Evolutionary conservation across 2,329 filamentous ascomycete genomes (phyloP), one percentile per base, ranked within the genome.

Genomic region (Colletotrichum sp.): DNA sequence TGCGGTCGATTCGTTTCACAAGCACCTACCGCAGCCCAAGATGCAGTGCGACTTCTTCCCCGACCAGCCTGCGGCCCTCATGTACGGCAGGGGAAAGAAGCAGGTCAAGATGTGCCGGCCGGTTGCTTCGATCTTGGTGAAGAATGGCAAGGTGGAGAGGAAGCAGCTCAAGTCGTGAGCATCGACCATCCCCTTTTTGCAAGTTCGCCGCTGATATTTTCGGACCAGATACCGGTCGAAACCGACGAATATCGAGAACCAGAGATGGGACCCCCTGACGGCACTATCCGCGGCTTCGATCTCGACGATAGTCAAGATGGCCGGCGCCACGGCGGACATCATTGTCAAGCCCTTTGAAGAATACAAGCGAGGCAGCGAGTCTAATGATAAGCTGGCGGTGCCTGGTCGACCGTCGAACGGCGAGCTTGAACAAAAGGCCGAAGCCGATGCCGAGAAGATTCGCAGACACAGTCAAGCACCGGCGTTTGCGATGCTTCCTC

Each of bases 91-190:
- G 18, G 64, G 74, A 0, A 69, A 74, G 28, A 59, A 73, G 0
- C 66, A 90, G 24, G 75, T 76, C 49, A 76, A 74, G 71, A 76
- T 76, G 71, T 74, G 75, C 39, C 62, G 63, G 16, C 66, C 75
- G 10, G 62, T 71, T 8, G 65, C 75, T 24, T 74, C 75, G 30
- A 70, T 76, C 9, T 24, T 76, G 49, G 59, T 71, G 15, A 74
- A 76, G 26, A 74, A 69, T n/a, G 65, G 62, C 9, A 76, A 71
- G 15, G 16, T 75, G 18, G 68, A 76, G 28, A 68, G 59, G 32
- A 64, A 68, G 32, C 68, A 66, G 18, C 72, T 75, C n/a, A 71
- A 71, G 10, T 62, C 63, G 75, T 75, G 24, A n/a, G 71, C 36
- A 10, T 75, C 59, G 9, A 2, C 26, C n/a, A n/a, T 8, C 9